phyloP scores from a whole-genome alignment of 1,139 yeast species.

The Sugiyamaella japonica region DNA sequence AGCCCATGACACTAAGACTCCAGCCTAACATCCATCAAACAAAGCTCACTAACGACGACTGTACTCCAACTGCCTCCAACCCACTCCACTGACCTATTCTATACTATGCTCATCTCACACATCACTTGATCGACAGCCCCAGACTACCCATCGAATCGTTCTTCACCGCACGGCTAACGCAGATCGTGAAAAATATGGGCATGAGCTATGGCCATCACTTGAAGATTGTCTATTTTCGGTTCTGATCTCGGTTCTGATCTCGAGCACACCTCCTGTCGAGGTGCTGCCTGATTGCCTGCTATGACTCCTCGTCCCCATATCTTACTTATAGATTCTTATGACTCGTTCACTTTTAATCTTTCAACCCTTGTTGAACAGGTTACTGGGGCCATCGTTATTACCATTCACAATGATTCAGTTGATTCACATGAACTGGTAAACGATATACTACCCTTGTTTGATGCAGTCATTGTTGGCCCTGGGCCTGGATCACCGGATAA shows the following conservation, averaged over 20 bases:
- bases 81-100: not conserved
- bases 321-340: constrained; percentile 87
- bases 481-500: constrained; percentile 92
- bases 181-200: not conserved
- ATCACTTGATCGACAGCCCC: not conserved
- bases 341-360: constrained; percentile 87
- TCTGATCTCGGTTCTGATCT: not conserved
- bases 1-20: no score
- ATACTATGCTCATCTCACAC: not conserved
- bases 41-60: no score
- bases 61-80: no score
- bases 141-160: no score
- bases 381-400: constrained; percentile 57
- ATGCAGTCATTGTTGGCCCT: constrained; percentile 86
- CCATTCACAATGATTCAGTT: constrained; percentile 75
- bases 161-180: not conserved
- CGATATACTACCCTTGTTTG: constrained; percentile 50
- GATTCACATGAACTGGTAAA: constrained; percentile 45
- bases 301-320: constrained; percentile 36
- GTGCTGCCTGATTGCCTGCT: not conserved
- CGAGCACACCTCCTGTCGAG: not conserved
- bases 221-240: no score
- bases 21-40: no score
- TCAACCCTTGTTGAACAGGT: constrained; percentile 59
- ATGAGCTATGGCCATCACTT: not conserved